Evolutionary conservation across 345 rosid genomes (phyloP).

Genomic region (Gossypium turneri): DNA sequence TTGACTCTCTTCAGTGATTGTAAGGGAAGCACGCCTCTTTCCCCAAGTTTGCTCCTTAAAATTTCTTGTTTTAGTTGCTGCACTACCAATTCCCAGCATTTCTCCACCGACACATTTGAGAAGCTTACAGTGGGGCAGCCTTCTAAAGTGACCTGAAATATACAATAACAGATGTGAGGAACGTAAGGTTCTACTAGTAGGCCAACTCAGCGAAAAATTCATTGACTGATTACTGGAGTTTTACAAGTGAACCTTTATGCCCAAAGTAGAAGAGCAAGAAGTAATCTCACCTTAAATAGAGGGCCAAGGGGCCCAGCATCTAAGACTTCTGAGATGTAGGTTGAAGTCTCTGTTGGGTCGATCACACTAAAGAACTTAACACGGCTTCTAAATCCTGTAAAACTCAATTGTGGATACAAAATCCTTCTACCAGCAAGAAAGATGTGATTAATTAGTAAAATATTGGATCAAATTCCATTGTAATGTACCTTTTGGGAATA

Average conservation of each 20-base stretch:
- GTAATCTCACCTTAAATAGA: conserved; percentile 62
- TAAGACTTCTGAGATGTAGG: conserved; percentile 74
- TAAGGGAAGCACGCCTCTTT: conserved; percentile 35
- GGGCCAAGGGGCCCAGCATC: conserved; percentile 90
- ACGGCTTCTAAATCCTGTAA: conserved; percentile 7
- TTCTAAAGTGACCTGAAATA: conserved; percentile 75
- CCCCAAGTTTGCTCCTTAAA: conserved; percentile 30
- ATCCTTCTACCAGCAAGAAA: background rate
- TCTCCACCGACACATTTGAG: conserved; percentile 61
- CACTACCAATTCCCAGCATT: conserved; percentile 84
- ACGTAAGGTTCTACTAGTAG: background rate
- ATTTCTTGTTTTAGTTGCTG: conserved; percentile 56
- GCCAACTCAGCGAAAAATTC: background rate
- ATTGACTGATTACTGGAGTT: background rate
- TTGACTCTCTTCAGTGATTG: conserved; percentile 34
- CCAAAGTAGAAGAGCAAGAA: background rate
- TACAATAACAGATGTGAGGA: background rate
- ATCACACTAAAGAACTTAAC: conserved; percentile 3
- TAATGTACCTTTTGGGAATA: conserved; percentile 2
- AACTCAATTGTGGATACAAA: background rate
- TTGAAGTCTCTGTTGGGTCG: conserved; percentile 19
- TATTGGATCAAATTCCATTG: background rate
- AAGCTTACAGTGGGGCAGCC: conserved; percentile 55
- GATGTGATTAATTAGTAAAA: conserved; percentile 31
- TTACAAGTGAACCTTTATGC: background rate